Evolutionary conservation across 2,329 filamentous ascomycete species (phyloP).

Genomic region (Pestalotiopsis fici): DNA sequence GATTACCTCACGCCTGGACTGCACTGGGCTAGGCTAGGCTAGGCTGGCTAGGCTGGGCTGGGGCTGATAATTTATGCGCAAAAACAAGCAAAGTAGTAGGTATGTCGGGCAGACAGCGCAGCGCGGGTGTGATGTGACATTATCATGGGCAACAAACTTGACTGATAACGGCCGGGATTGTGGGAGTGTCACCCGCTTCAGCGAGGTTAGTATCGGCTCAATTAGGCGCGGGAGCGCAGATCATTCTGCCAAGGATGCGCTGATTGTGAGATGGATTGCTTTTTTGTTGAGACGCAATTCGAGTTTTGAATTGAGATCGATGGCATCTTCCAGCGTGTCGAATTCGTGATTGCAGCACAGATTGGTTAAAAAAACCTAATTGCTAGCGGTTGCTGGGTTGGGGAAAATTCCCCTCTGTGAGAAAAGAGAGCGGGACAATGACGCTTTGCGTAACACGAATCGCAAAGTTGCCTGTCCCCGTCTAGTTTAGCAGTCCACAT

Average conservation of each 20-base stretch:
- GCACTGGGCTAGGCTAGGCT: background rate
- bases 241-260: background rate
- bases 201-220: background rate
- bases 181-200: background rate
- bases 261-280: background rate
- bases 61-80: background rate
- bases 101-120: background rate
- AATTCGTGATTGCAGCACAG: background rate
- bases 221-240: background rate
- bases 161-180: background rate
- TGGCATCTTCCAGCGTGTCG: background rate
- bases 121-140: background rate
- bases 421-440: background rate
- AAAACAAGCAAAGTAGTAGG: background rate
- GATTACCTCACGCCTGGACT: background rate
- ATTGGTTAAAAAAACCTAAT: too few relatives aligned
- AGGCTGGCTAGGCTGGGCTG: background rate
- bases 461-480: background rate
- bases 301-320: background rate
- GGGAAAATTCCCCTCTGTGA: background rate
- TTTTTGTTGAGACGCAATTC: background rate
- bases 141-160: background rate
- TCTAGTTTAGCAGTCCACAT: background rate
- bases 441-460: background rate
- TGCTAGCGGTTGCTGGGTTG: background rate